Evolutionary conservation across 441 rosid species (phyloP).

Genomic region (Cnidoscolus chayamansa): DNA sequence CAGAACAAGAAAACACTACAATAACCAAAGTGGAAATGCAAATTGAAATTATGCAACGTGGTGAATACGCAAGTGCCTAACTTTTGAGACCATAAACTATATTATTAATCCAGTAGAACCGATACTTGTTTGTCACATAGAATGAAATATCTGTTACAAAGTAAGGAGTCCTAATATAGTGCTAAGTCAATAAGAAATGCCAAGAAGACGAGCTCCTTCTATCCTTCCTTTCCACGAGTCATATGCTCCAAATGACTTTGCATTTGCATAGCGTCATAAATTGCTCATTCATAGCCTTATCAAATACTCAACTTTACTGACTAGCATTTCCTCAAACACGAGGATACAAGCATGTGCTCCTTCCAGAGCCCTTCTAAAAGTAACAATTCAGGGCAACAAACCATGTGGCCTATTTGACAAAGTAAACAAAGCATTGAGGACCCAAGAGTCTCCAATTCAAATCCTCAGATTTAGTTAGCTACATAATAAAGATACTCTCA

Average conservation of each 20-base stretch:
- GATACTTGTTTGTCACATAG: too few relatives aligned
- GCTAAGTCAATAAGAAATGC: not conserved
- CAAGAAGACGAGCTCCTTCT: not conserved
- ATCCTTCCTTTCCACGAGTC: not conserved
- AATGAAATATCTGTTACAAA: too few relatives aligned
- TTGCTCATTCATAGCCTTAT: not conserved
- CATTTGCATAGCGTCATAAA: not conserved
- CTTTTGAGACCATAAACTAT: not conserved
- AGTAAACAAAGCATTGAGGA: conserved; percentile 1
- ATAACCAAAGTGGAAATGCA: too few relatives aligned
- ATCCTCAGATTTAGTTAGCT: conserved; percentile 14
- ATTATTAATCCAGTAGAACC: not conserved
- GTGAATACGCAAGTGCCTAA: too few relatives aligned
- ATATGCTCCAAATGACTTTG: not conserved
- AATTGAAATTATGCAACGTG: too few relatives aligned
- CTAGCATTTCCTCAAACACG: not conserved
- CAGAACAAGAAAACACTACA: too few relatives aligned
- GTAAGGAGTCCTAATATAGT: not conserved
- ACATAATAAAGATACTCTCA: conserved; percentile 20
- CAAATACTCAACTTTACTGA: not conserved
- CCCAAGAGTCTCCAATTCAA: conserved; percentile 1
- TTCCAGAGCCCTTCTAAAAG: conserved; percentile 15
- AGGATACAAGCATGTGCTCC: conserved; percentile 15
- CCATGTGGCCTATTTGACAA: conserved; percentile 25
- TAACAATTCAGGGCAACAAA: conserved; percentile 20